Evolutionary conservation across 305 asterid genomes (phyloP).

Genomic region (Fraxinus albicans): DNA sequence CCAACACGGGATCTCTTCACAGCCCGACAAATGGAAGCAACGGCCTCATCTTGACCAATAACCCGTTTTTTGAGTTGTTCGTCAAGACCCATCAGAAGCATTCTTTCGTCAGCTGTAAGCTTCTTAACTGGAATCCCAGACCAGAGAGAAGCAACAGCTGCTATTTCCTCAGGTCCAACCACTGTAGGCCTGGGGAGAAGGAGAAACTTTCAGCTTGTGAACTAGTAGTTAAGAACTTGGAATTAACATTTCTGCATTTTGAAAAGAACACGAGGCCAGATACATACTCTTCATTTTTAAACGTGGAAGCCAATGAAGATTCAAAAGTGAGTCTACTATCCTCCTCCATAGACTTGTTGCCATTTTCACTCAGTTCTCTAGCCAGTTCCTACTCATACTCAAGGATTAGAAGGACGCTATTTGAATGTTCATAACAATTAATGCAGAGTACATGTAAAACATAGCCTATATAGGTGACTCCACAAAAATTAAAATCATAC

Average conservation of each 20-base stretch:
- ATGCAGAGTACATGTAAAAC: background rate
- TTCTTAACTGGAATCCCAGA: conserved; percentile 91
- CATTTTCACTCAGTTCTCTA: conserved; percentile 44
- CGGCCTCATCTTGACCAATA: conserved; percentile 97
- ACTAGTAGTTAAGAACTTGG: background rate
- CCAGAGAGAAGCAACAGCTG: conserved; percentile 89
- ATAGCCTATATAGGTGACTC: background rate
- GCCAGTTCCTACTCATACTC: conserved; percentile 46
- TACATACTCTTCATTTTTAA: conserved; percentile 67
- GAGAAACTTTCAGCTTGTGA: conserved; percentile 22
- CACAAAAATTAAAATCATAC: conserved; percentile 34
- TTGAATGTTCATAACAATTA: conserved; percentile 24
- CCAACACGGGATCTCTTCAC: conserved; percentile 98
- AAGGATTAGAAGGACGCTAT: conserved; percentile 25
- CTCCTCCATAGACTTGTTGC: conserved; percentile 35
- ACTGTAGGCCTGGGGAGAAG: conserved; percentile 44
- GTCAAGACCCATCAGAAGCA: conserved; percentile 71
- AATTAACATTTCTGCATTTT: background rate
- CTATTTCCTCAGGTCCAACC: conserved; percentile 92
- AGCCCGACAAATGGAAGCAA: conserved; percentile 84
- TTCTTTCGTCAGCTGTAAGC: conserved; percentile 81
- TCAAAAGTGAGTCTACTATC: conserved; percentile 32
- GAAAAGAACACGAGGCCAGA: conserved; percentile 18
- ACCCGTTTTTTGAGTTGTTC: conserved; percentile 92
- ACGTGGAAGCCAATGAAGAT: conserved; percentile 33